Evolutionary conservation across 768 basidiomycete species (phyloP), one percentile per base, ranked within the genome.

Genomic region (Kwoniella heveanensis): DNA sequence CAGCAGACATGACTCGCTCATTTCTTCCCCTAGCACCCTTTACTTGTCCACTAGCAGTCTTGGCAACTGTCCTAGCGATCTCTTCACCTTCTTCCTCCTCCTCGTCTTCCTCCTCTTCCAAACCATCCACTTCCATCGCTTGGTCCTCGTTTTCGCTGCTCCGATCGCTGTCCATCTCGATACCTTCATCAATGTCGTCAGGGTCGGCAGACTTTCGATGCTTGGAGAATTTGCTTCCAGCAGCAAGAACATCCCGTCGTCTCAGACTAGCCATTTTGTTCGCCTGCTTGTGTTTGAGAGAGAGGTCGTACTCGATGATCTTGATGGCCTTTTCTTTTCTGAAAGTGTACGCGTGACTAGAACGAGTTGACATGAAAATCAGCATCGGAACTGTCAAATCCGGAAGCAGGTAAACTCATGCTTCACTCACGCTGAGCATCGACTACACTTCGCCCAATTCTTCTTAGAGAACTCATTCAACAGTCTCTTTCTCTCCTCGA

Each of bases 261-360:
- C 82, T 86, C 59, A 88, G 77, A 13, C 84, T 82, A 10, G 85
- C 57, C 19, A 85, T 83, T 5, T 76, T 72, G 75, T 88, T 85
- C 44, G 82, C 80, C 49, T 79, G 83, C 79, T 90, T 92, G 77
- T 92, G 88, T 80, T 92, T 95, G 1, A 79, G 54, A 6, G 90
- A 83, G 30, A 98, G 84, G 71, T 94, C 93, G 74, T 91, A 91
- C 81, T 98, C 93, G 76, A 98, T 88, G 59, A 99, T 85, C 81
- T 97, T 98, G 54, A 90, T 91, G 79, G 90, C 84, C 0, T 91
- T 92, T 75, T 99, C 96, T 79, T 92, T 97, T 57, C 94, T 88
- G 81, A 90, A 92, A 0, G 92, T 91, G 77, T 91, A 93, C 1
- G 85, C 87, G 69, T 85, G 80, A 27, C 92, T 94, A 68, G 1